Percentiles rank a stretch among this genome's conserved stretches.
Evolutionary conservation across 495 filamentous ascomycete species (phyloP).

Genomic region (Pseudotulostoma volvatum): DNA sequence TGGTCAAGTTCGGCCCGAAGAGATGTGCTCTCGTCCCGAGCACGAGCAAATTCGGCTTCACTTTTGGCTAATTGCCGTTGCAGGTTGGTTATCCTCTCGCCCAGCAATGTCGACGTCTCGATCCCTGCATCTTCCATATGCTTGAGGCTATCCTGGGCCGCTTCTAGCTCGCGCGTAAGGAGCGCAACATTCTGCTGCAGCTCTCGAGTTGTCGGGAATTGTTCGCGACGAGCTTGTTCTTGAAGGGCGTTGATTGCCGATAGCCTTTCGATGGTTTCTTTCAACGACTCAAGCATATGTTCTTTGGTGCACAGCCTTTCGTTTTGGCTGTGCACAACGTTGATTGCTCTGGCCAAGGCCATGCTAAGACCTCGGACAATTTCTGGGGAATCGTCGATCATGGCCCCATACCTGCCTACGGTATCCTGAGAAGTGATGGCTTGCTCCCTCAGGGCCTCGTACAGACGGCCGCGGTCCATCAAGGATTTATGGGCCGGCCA

Average conservation of each 20-base stretch:
- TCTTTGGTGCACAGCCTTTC: background rate
- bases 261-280: background rate
- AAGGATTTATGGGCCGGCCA: background rate
- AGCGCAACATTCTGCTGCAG: background rate
- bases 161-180: background rate
- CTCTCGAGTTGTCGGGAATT: background rate
- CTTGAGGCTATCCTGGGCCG: background rate
- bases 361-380: background rate
- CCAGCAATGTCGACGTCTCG: background rate
- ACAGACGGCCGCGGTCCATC: background rate
- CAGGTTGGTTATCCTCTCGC: background rate
- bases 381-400: background rate
- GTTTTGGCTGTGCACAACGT: background rate
- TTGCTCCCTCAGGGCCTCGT: background rate
- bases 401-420: background rate
- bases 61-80: background rate
- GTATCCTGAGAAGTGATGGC: background rate
- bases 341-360: background rate
- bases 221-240: background rate
- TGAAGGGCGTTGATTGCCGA: background rate
- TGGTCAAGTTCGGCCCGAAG: background rate
- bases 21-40: background rate
- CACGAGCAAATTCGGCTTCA: background rate
- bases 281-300: background rate
- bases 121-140: background rate